A percentile compares a stretch with the other conserved stretches of the same genome.
These are phyloP conservation scores for Gossypium turneri DNA, from an alignment of 345 rosid genomes.

Conservation along the genomic window DNA sequence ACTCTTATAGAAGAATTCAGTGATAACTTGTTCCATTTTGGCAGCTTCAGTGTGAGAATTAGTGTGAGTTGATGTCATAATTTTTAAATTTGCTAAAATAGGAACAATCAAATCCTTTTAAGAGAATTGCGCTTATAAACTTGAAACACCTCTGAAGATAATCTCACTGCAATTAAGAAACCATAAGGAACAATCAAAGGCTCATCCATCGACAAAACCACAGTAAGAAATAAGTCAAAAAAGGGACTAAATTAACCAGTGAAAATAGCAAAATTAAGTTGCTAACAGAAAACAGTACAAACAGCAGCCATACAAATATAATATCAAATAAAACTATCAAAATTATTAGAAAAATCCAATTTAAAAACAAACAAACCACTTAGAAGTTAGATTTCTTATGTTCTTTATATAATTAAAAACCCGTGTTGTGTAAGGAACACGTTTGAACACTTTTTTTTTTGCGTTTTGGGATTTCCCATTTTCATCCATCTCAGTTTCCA, in stretches of 20 bases:
- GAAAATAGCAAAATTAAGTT: neutral
- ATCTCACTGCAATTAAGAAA: constrained; percentile 26
- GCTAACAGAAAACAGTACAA: neutral
- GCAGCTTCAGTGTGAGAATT: constrained; percentile 60
- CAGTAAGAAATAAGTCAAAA: neutral
- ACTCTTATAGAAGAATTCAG: constrained; percentile 85
- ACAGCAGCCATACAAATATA: neutral
- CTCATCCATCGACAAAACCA: neutral
- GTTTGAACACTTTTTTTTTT: neutral
- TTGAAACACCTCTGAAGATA: neutral
- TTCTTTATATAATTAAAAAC: neutral
- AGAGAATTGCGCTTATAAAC: neutral
- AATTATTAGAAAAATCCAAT: neutral
- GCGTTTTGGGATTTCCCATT: neutral
- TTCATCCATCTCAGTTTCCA: neutral
- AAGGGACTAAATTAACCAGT: neutral
- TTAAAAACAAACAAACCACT: neutral
- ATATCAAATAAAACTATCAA: neutral
- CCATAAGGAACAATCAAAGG: constrained; percentile 7
- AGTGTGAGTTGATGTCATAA: constrained; percentile 54
- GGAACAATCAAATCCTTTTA: constrained; percentile 15
- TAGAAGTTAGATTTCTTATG: neutral
- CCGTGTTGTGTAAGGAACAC: neutral
- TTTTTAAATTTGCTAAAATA: neutral
- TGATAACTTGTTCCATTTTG: constrained; percentile 76